Base-by-base conservation (phyloP, 441 rosid genomes). In the Adansonia rubrostipa region DNA sequence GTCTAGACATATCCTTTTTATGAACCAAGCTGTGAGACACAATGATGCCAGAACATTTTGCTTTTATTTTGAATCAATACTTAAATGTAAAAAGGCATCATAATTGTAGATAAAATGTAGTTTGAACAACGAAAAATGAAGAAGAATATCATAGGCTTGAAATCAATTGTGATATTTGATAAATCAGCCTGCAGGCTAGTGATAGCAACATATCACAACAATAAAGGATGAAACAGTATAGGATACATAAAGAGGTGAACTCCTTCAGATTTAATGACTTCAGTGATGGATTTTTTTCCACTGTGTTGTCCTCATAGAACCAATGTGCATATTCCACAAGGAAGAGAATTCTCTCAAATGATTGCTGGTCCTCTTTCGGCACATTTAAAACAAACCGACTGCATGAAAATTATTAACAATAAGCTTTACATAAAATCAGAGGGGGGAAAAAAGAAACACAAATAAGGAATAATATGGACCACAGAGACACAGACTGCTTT, bases 311-410 rank as follows among this genome's bases (percentile, higher is more conserved):
- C 87, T 96, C 98, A 15, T 96, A 96, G 87, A 88, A 93, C 99
- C 99, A 93, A 81, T 96, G 94, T 5, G 98, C 98, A 79, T 86
- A 89, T 88, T 96, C 99, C 84, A 96, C 99, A 0, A 96, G 91
- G 80, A 96, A 96, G 75, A 96, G 83, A 85, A 96, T 92, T 80
- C 98, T 88, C 94, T 94, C 98, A 80, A 96, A 93, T 33, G 99
- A 96, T 77, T 94, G 94, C 62, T 91, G 98, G 81, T 96, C 98
- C 84, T 96, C 99, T 86, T 96, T 89, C 1, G 98, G 99, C 67
- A 94, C 99, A 83, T 94, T 96, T 83, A 93, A 86, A 71, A 96
- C 99, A 82, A 96, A 92, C 73, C 99, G 98, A 87, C 99, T 96
- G 94, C 88, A 76, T 22, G 61, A 73, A 24, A 83, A 63, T 77